Percentiles rank a stretch among this genome's conserved stretches.
Conservation (phyloP, 345 rosid species). For the Orychophragmus violaceus region DNA sequence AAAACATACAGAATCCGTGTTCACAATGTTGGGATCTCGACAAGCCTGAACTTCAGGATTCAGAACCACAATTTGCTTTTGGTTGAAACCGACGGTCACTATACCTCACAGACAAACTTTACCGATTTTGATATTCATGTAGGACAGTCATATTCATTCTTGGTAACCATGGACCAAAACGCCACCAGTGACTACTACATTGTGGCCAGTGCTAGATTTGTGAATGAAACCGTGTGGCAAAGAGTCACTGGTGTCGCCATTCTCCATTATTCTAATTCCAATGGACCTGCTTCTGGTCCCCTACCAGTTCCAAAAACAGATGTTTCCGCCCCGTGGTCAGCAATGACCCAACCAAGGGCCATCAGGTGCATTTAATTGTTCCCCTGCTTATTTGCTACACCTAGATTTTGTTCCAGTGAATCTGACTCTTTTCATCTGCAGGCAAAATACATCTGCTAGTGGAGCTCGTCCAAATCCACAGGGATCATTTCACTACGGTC, state of each 20-base stretch:
- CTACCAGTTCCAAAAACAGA: constrained; percentile 67
- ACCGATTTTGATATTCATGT: constrained; percentile 80
- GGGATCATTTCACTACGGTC: constrained; percentile 90
- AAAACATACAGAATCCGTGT: too few relatives aligned
- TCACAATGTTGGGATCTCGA: too few relatives aligned
- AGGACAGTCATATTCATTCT: constrained; percentile 87
- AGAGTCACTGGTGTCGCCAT: too few relatives aligned
- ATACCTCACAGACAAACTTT: too few relatives aligned
- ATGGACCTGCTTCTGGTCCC: constrained; percentile 77
- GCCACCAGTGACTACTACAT: constrained; percentile 80
- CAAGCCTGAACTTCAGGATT: too few relatives aligned
- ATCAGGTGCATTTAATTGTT: constrained; percentile 46
- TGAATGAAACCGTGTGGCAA: too few relatives aligned
- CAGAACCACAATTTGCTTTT: too few relatives aligned
- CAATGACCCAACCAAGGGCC: constrained; percentile 79
- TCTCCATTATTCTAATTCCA: too few relatives aligned
- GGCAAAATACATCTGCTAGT: constrained; percentile 84
- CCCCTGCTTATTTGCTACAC: background rate
- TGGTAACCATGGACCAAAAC: constrained; percentile 89
- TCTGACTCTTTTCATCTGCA: constrained; percentile 12
- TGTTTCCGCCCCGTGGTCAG: constrained; percentile 64
- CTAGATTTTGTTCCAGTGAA: background rate
- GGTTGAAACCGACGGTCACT: too few relatives aligned
- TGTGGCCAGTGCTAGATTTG: constrained; percentile 92
- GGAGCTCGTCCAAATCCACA: constrained; percentile 99